Conservation (phyloP, 73 alveolate species). For the Paramecium pentaurelia region DNA sequence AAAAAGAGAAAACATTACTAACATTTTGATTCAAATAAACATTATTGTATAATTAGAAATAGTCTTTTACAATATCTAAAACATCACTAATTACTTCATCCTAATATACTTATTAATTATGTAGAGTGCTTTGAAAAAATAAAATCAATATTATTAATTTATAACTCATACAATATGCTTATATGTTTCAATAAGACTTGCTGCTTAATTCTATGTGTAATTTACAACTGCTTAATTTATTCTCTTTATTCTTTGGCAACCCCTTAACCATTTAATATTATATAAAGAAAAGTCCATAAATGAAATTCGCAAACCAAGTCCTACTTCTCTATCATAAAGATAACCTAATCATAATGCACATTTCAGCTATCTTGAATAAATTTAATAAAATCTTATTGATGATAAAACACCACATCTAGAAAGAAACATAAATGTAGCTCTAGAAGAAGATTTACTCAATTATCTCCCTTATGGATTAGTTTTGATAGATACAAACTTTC, state of each 20-base stretch:
- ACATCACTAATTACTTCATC: neutral
- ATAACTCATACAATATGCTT: neutral
- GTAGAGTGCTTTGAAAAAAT: neutral
- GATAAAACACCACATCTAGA: neutral
- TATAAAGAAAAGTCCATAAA: neutral
- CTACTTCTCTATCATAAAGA: neutral
- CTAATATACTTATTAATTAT: neutral
- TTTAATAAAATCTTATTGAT: neutral
- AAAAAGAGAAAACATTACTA: neutral
- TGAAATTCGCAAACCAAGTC: neutral
- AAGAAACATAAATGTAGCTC: neutral
- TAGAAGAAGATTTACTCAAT: neutral
- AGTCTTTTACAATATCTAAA: neutral
- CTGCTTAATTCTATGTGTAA: neutral
- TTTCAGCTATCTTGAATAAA: neutral
- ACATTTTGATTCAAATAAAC: neutral
- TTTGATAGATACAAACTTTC: neutral
- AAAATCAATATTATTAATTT: neutral
- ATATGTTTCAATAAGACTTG: neutral
- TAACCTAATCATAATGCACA: neutral
- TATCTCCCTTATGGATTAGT: slow-evolving; percentile 15
- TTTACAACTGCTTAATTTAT: neutral
- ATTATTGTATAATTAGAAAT: neutral
- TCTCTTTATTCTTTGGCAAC: neutral
- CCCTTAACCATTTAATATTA: neutral